Base-by-base conservation (phyloP, 2,329 filamentous ascomycete genomes). In the Phyllosticta capitalensis region DNA sequence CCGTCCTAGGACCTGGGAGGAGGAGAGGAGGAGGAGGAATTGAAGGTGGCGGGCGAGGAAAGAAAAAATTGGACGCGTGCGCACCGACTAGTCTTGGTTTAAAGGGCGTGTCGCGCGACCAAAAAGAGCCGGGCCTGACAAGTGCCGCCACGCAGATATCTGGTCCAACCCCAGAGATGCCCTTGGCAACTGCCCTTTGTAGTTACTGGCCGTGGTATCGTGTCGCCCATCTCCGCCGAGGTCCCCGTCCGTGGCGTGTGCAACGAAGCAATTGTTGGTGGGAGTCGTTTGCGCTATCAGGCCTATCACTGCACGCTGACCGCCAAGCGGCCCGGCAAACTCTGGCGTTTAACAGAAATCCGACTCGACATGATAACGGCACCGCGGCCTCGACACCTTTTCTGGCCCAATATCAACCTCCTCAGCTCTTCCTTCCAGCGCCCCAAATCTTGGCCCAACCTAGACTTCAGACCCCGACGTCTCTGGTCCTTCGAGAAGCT, bases 191-290 rank as follows among this genome's bases (percentile, higher is more conserved):
- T 59, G 22, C 56, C 56, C 19, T 20, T 53, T 59, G 33, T 22
- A 54, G 56, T 52, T 59, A 59, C 53, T 26, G 52, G 48, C 56
- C 52, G 56, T 59, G 53, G 45, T 52, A 59, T 59, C 52, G 52
- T 45, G 14, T 45, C 38, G 38, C 38, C n/a, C 14, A n/a, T n/a
- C 14, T 45, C 38, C 38, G 38, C 38, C 17, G 38, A 45, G 30
- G 5, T 38, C 3, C 30, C 30, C 30, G 30, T 38, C 14, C 30
- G 30, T 38, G 30, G 30, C 30, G 30, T 9, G 10, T 17, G 14
- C 9, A 9, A 12, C 30, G 2, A 9, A 17, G 9, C 30, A 17
- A 45, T 45, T 45, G 38, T 19, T 45, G 17, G 38, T 45, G 38
- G 6, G n/a, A 45, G 3, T n/a, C 6, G 38, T 45, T 45, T 14